A percentile compares a stretch with the other conserved stretches of the same genome.
Conservation (phyloP, 192 early-diverging fungal species). For the Backusella liffmaniae region DNA sequence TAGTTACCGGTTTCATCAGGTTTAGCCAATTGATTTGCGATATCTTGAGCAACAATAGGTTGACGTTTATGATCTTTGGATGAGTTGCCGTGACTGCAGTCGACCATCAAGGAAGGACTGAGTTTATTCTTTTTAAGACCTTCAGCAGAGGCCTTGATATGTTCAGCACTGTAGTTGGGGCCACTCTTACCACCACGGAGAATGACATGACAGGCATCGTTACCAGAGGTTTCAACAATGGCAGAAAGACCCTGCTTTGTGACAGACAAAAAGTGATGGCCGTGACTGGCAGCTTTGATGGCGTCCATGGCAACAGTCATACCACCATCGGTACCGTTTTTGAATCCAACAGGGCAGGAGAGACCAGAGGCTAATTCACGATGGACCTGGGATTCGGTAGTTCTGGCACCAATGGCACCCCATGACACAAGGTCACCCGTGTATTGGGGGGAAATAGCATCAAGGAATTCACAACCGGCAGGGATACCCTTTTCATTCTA, state of each 20-base stretch:
- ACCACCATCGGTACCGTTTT: conserved; percentile 81
- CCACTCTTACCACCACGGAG: conserved; percentile 84
- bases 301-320: conserved; percentile 90
- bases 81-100: conserved; percentile 97
- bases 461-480: conserved; percentile 74
- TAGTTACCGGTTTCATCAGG: conserved; percentile 63
- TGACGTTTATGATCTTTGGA: conserved; percentile 85
- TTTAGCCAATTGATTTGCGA: conserved; percentile 53
- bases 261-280: conserved; percentile 80
- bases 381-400: conserved; percentile 82
- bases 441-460: conserved; percentile 82
- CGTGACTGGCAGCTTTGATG: conserved; percentile 78
- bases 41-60: conserved; percentile 60
- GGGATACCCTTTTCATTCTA: conserved; percentile 54
- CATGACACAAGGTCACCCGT: conserved; percentile 74
- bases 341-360: conserved; percentile 79
- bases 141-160: conserved; percentile 56
- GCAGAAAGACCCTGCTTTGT: conserved; percentile 84
- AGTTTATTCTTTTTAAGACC: conserved; percentile 61
- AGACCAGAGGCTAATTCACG: conserved; percentile 80
- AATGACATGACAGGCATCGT: conserved; percentile 91
- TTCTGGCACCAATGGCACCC: conserved; percentile 81
- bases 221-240: conserved; percentile 85
- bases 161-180: conserved; percentile 85
- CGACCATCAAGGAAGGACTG: conserved; percentile 78